Conservation (phyloP, 1,284 basidiomycete species). For the Vanrija sp. region DNA sequence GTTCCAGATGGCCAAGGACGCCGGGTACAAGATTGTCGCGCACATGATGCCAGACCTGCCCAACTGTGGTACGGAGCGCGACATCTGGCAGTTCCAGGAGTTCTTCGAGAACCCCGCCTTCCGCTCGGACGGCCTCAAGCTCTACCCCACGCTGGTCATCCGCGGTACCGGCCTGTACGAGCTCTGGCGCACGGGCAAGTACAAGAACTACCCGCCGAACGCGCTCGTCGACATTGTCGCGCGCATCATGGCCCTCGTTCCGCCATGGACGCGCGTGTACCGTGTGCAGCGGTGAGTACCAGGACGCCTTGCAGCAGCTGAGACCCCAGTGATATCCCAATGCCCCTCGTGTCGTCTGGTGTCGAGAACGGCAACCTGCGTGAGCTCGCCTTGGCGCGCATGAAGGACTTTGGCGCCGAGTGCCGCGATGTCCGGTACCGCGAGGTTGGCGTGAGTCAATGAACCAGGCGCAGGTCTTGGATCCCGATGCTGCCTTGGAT, state of each 20-base stretch:
- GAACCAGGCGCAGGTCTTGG: neutral
- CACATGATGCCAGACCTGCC: conserved; percentile 99
- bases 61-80: conserved; percentile 94
- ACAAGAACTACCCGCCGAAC: conserved; percentile 99
- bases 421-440: conserved; percentile 97
- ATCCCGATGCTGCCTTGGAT: neutral
- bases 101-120: conserved; percentile 99
- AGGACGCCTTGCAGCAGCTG: conserved; percentile 1
- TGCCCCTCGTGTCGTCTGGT: conserved; percentile 90
- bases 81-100: conserved; percentile 89
- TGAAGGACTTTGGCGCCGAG: conserved; percentile 98
- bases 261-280: conserved; percentile 98
- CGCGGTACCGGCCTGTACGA: conserved; percentile 96
- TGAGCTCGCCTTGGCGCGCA: conserved; percentile 90
- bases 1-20: conserved; percentile 97
- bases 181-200: conserved; percentile 91
- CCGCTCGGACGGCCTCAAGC: conserved; percentile 93
- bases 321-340: conserved; percentile 75
- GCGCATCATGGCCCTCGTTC: conserved; percentile 90
- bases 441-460: conserved; percentile 92
- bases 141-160: conserved; percentile 98
- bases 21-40: conserved; percentile 98
- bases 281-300: conserved; percentile 78
- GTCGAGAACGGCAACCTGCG: conserved; percentile 98
- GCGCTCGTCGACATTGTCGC: conserved; percentile 97